Evolutionary conservation across 163 green algal genomes (phyloP), one percentile per base, ranked within the genome.

Genomic region (Coccomyxa subellipsoidea): DNA sequence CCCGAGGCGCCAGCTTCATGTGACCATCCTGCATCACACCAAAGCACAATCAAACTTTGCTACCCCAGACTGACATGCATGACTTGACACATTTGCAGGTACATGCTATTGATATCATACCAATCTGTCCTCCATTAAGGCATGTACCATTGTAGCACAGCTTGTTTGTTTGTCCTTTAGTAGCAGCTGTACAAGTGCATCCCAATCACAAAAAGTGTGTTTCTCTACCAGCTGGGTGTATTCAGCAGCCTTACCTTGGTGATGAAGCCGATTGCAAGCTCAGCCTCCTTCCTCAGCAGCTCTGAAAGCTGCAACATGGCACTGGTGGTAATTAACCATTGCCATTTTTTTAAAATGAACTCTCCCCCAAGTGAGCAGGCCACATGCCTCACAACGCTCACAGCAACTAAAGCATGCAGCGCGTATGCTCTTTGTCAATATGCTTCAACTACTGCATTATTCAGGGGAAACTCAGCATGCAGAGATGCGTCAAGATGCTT

Each of bases 191-290:
- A 12, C 12, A 66, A 12, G 12, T 66, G 47, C 12, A 66, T 66
- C 47, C 18, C 47, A 66, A 18, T 18, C 47, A 66, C 12, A 29
- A 18, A 66, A 18, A 18, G 47, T 18, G 12, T 18, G 12, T 18
- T 35, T n/a, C 18, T 72, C 9, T 10, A 23, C 39, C 10, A 10
- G 8, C 39, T 54, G 8, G 39, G 8, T 27, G 1, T 59, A 12
- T 27, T 73, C 1, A 27, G 66, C 1, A 34, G 39, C n/a, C 79
- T 29, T 31, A 39, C 71, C 40, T 71, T 34, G 18, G 80, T 80
- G 31, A 87, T 84, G 66, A 78, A 87, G 12, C 84, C 84, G 29
- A 87, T 83, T 5, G 84, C 84, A 31, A 78, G 80, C 80, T 87
- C 84, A 18, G 12, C 70, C 34, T 79, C 54, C 25, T 36, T 71